Percentiles rank a stretch among this genome's conserved stretches.
These are phyloP conservation scores for Gymnopilus junonius DNA, from an alignment of 768 basidiomycete genomes.

Conservation along the genomic window DNA sequence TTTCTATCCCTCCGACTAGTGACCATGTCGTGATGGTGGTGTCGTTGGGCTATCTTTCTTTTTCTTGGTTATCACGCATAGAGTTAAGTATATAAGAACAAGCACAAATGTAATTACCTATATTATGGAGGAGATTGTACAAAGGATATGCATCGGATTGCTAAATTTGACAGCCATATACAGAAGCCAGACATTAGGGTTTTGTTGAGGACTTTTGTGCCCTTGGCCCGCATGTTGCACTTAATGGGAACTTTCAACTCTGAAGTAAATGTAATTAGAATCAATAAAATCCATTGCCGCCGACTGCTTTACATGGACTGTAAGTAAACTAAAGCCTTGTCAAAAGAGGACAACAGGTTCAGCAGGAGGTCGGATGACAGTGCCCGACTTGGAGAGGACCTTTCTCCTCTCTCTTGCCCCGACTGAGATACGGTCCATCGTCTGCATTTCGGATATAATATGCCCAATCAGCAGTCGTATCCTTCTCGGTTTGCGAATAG, in stretches of 20 bases:
- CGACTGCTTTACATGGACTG: no score
- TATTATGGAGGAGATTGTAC: neutral
- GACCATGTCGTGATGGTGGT: neutral
- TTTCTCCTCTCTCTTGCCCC: conserved; percentile 14
- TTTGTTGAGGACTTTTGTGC: no score
- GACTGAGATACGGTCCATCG: conserved; percentile 25
- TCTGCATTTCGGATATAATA: conserved; percentile 33
- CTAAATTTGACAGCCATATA: no score
- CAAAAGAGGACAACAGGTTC: neutral
- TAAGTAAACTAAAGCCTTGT: neutral
- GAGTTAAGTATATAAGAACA: neutral
- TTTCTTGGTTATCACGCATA: neutral
- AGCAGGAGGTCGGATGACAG: neutral
- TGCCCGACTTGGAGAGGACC: conserved; percentile 13
- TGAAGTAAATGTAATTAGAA: no score
- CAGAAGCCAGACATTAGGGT: no score
- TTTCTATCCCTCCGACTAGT: neutral
- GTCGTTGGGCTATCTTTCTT: neutral
- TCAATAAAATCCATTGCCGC: no score
- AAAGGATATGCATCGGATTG: no score
- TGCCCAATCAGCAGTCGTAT: conserved; percentile 33
- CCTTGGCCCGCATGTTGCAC: no score
- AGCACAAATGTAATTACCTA: neutral
- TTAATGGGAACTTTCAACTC: no score
- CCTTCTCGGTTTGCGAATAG: conserved; percentile 35